Evolutionary conservation across 2,329 filamentous ascomycete species (phyloP), one percentile per base, ranked within the genome.

Genomic region (Microcyclospora tardicrescens): DNA sequence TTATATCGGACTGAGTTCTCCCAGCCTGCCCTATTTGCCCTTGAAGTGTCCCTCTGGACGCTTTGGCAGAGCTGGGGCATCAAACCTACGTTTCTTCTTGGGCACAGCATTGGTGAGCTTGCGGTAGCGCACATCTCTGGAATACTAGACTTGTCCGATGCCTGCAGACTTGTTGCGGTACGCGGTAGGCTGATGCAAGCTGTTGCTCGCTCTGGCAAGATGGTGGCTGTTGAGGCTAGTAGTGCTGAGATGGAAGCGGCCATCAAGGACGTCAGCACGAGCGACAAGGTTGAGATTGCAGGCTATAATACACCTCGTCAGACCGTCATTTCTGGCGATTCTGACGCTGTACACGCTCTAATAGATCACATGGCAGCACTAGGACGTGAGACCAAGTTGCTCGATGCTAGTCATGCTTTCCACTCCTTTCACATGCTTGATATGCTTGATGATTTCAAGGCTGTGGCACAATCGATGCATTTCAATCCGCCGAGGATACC

Each of bases 31-130:
- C n/a, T 30, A n/a, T 30, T 30, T n/a, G 28, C 28, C 10, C n/a
- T 30, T 10, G 10, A 30, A 30, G 28, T 72, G 35, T 64, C 62
- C 11, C 47, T 67, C 6, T 28, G 42, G 5, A 39, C 42, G n/a
- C 43, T 50, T 27, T 51, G 46, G 48, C 33, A 24, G 0, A 53
- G 54, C 2, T 46, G 63, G 3, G 56, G 69, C 2, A 54, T 55
- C 12, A 28, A 37, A 33, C 45, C 53, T 3, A 30, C 38, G 10
- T 31, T 42, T 2, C 46, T 54, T 15, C 34, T 51, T 11, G 53
- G 53, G 1, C 51, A 54, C 32, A 50, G 54, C 39, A 43, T 62
- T 2, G 60, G 60, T 14, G 58, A 62, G 37, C 61, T 59, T 41
- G 56, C 56, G 2, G 60, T 59, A 8, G 35, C 62, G 5, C 33